Evolutionary conservation across 768 basidiomycete genomes (phyloP).

Genomic region (Exsudoporus frostii): DNA sequence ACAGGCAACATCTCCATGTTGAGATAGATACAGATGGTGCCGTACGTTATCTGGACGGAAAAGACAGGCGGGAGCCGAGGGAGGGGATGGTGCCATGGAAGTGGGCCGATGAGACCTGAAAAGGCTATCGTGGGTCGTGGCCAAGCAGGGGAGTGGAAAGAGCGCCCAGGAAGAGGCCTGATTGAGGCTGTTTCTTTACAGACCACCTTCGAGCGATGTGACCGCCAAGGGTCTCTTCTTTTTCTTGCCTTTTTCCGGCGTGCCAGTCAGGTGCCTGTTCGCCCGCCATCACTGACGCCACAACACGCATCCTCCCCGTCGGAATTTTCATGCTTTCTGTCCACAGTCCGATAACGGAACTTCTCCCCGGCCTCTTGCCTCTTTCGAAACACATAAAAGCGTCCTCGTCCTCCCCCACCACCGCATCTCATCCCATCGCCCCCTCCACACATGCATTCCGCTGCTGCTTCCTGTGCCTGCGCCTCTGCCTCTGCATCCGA

Average conservation of each 20-base stretch:
- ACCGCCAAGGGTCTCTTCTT: conserved; percentile 26
- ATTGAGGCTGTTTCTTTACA: conserved; percentile 17
- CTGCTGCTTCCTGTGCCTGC: conserved; percentile 12
- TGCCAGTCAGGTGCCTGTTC: conserved; percentile 29
- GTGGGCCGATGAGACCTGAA: conserved; percentile 29
- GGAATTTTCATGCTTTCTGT: conserved; percentile 32
- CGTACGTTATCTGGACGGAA: conserved; percentile 30
- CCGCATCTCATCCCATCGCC: not conserved
- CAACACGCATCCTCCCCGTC: conserved; percentile 36
- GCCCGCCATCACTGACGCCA: conserved; percentile 37
- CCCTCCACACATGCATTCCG: conserved; percentile 19
- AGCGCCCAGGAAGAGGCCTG: conserved; percentile 26
- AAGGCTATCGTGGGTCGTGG: conserved; percentile 32
- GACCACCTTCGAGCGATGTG: conserved; percentile 31
- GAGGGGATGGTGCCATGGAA: conserved; percentile 14
- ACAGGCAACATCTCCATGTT: conserved; percentile 29
- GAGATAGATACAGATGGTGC: conserved; percentile 31
- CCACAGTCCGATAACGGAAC: conserved; percentile 38
- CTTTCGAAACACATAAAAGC: conserved; percentile 29
- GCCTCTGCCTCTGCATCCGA: conserved; percentile 7
- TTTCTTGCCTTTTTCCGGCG: conserved; percentile 18
- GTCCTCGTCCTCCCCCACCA: not conserved
- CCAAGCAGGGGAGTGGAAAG: conserved; percentile 13
- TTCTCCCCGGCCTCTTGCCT: conserved; percentile 30
- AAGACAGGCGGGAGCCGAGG: conserved; percentile 12